Evolutionary conservation across 345 rosid species (phyloP).

Genomic region (Gossypium australe): DNA sequence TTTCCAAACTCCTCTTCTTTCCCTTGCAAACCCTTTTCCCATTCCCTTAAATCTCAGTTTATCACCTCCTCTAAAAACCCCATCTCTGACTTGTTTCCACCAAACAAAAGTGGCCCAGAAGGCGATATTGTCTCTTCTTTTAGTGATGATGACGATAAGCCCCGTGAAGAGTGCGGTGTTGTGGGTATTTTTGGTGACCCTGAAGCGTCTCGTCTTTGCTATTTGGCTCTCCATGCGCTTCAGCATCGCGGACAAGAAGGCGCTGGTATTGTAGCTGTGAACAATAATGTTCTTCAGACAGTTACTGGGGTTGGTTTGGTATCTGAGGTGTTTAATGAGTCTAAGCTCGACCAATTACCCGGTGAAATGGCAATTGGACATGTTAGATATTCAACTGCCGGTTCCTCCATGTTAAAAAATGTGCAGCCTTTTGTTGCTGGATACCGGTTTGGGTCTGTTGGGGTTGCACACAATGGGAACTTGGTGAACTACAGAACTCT

Average conservation of each 20-base stretch:
- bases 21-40: constrained; percentile 12
- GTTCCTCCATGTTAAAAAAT: constrained; percentile 85
- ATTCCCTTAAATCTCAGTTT: constrained; percentile 18
- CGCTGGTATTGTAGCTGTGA: constrained; percentile 88
- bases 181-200: constrained; percentile 89
- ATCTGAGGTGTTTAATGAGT: constrained; percentile 78
- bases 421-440: constrained; percentile 97
- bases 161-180: constrained; percentile 95
- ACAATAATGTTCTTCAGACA: constrained; percentile 59
- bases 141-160: constrained; percentile 58
- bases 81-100: constrained; percentile 20
- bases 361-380: constrained; percentile 87
- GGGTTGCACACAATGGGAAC: constrained; percentile 93
- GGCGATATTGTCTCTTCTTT: constrained; percentile 1
- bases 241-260: constrained; percentile 99
- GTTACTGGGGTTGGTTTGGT: constrained; percentile 90
- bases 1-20: constrained; percentile 34
- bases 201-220: constrained; percentile 86
- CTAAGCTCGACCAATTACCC: constrained; percentile 77
- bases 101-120: background rate
- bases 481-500: constrained; percentile 68
- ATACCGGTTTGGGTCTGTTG: constrained; percentile 75
- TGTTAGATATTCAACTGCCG: constrained; percentile 92
- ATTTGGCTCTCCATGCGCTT: constrained; percentile 84
- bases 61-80: constrained; percentile 35